Base-by-base conservation (phyloP, 2,329 filamentous ascomycete genomes). In the Trichoderma koningii region DNA sequence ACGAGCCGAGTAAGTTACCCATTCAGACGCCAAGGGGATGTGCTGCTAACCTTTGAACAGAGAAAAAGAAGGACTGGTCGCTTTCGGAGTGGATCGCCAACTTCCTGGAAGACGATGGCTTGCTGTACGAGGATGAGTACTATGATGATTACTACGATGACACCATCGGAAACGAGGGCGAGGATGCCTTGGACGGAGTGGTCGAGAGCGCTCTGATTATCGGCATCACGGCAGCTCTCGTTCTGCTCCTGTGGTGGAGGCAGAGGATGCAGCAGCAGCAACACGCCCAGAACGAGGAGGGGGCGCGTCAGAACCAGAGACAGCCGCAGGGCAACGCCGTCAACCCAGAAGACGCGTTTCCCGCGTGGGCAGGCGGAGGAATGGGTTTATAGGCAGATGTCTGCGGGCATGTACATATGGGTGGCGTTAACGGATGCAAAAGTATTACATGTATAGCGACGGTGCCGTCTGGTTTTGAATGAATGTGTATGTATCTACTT, bases 161-260 rank as follows among this genome's bases (percentile, higher is more conserved):
- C 56, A 80, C 80, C 52, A 85, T 86, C 74, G 82, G 82, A 5
- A 82, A 81, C 14, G 85, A 81, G 12, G 82, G 87, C 66, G 87
- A 89, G 59, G 87, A 88, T 2, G 77, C 88, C 2, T 82, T 90
- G 34, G 90, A 94, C 57, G 91, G 92, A 14, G 80, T 97, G 17
- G 65, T 97, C 12, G 95, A 98, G 76, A 94, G 90, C 50, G 77
- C 97, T 26, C 81, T 96, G 51, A 96, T 99, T 67, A 81, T 97
- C 15, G 89, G 86, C 1, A 79, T 98, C 15, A 89, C 91, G 0
- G 87, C 88, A 15, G 87, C 87, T 0, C 81, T 98, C 62, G 87
- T 90, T 0, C 85, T 91, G 60, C 80, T 98, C 38, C 83, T 98
- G 17, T 96, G 93, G 76, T 94, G 95, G 75, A 83, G 91, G 21